phyloP scores from a whole-genome alignment of 768 basidiomycete genomes.

The Sporobolomyces pararoseus region DNA sequence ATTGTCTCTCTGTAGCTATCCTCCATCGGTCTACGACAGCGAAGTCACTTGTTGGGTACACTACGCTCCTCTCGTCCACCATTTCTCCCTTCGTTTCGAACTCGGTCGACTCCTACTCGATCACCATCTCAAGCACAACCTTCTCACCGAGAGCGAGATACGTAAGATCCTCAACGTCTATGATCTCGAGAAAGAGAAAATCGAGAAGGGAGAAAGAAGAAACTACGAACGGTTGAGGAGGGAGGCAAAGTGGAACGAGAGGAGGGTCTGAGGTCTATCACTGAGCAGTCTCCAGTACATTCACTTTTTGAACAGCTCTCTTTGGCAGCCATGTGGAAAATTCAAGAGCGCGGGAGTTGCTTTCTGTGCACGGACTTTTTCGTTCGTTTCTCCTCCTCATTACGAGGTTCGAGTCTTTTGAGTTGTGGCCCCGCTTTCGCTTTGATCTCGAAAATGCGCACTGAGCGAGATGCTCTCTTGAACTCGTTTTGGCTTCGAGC shows the following conservation, averaged over 20 bases:
- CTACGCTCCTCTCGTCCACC: constrained; percentile 19
- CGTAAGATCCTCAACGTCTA: neutral
- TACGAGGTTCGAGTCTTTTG: no score
- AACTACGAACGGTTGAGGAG: constrained; percentile 10
- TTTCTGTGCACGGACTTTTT: no score
- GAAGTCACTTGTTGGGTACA: constrained; percentile 19
- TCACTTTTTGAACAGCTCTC: no score
- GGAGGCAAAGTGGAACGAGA: neutral
- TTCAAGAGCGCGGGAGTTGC: no score
- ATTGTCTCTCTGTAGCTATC: neutral
- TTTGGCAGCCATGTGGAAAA: no score
- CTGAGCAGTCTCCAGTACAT: no score
- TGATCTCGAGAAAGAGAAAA: neutral
- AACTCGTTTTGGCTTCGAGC: no score
- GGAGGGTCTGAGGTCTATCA: neutral
- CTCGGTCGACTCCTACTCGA: constrained; percentile 10
- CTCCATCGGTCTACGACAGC: neutral
- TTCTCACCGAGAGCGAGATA: neutral
- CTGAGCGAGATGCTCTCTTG: no score
- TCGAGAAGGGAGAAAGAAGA: neutral
- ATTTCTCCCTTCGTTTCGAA: constrained; percentile 3
- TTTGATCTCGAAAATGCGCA: no score
- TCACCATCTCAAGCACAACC: neutral
- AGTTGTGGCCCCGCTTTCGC: no score
- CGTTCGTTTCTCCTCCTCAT: no score